Base-by-base conservation (phyloP, 441 rosid species). In the Theobroma grandiflorum region DNA sequence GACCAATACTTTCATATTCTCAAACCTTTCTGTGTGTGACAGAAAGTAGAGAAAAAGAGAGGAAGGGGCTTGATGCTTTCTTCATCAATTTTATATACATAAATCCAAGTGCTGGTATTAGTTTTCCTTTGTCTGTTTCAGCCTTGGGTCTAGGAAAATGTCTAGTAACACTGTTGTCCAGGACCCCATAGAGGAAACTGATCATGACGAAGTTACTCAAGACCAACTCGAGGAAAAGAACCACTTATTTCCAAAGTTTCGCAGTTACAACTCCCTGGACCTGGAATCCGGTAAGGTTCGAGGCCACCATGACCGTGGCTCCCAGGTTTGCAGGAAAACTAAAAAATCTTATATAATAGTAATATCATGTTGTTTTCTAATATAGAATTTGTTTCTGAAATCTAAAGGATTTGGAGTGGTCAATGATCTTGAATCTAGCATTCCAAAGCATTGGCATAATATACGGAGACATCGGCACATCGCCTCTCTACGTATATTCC, bases 391-490 rank as follows among this genome's bases (percentile, higher is more conserved):
- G 31, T 26, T 26, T 26, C 31, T 26, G 31, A 12, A 47, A 2
- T 49, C 12, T 16, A 12, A 11, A 61, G 65, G 16, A 12, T 6
- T 11, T 26, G 58, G 22, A 16, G 8, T 47, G 74, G 74, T 31
- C 20, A 22, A 40, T 31, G 58, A 70, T 70, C 35, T 58, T 70
- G 58, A 66, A 9, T 66, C 75, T 52, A 37, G 93, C 93, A 14
- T 85, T 91, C 31, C 94, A 91, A 70, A 89, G 91, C 78, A 76
- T 89, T 2, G 93, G 94, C 16, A 43, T 89, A 8, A 90, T 88
- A 11, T 89, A 91, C 8, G 90, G 93, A 9, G 94, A 91, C 64
- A 74, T 88, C 0, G 91, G 91, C 1, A 89, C 94, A 9, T 91
- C 93, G 3, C 93, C 91, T 3, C 81, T 91, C 5, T 87, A 87